Conservation (phyloP, 768 basidiomycete species). For the Tulasnella sp. region DNA sequence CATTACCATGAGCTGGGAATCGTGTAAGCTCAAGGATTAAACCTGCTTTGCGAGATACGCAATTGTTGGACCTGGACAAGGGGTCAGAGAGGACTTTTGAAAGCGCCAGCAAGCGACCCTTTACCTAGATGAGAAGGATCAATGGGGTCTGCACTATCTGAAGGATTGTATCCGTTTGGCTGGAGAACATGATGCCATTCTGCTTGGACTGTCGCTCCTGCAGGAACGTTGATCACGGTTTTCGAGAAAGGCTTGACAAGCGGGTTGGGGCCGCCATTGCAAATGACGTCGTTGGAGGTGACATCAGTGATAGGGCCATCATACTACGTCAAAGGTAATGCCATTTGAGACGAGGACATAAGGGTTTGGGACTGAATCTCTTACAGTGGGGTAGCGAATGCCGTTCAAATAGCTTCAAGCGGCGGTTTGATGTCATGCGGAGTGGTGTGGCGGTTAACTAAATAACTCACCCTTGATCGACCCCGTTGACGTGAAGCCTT, state of each 20-base stretch:
- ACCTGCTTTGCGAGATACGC: constrained; percentile 40
- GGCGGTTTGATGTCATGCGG: not conserved
- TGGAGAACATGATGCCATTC: constrained; percentile 47
- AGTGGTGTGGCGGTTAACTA: not conserved
- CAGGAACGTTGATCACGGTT: constrained; percentile 42
- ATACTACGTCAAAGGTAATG: constrained; percentile 23
- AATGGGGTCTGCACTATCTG: constrained; percentile 43
- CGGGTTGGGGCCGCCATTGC: constrained; percentile 54
- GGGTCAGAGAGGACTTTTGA: not conserved
- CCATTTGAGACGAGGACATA: not conserved
- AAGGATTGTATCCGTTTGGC: constrained; percentile 35
- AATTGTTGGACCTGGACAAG: constrained; percentile 46
- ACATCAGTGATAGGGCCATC: constrained; percentile 48
- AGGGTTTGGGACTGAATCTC: not conserved
- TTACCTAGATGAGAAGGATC: constrained; percentile 23
- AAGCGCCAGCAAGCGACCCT: not conserved
- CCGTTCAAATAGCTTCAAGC: constrained; percentile 7
- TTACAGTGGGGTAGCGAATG: constrained; percentile 13
- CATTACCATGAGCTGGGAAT: not conserved
- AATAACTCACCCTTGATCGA: constrained; percentile 13
- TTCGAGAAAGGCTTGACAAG: constrained; percentile 30
- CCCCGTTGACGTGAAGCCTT: constrained; percentile 8
- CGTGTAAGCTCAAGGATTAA: not conserved
- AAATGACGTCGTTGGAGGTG: constrained; percentile 47
- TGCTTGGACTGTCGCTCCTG: constrained; percentile 46